A percentile compares a stretch with the other conserved stretches of the same genome.
Conservation (phyloP, 495 filamentous ascomycete species). For the Daldinia grandis region DNA sequence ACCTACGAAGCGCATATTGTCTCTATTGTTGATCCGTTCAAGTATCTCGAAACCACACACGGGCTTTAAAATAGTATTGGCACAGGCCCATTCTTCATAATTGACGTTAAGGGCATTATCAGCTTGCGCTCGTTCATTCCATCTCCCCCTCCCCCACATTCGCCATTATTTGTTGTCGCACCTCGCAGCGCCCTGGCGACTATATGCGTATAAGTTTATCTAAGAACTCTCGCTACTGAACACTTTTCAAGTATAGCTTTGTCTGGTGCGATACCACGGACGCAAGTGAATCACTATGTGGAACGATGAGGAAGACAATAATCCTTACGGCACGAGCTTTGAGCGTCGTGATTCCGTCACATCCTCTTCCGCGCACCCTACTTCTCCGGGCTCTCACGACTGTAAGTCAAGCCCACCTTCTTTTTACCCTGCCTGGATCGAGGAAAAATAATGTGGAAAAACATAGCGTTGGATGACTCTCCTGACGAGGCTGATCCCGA, state of each 20-base stretch:
- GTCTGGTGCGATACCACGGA: conserved; percentile 8
- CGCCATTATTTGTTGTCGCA: background rate
- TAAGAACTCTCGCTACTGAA: background rate
- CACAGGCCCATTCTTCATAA: conserved; percentile 5
- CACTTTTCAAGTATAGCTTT: conserved; percentile 25
- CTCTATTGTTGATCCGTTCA: background rate
- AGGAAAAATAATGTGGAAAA: conserved; percentile 48
- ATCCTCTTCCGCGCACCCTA: conserved; percentile 74
- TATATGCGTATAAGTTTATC: conserved; percentile 14
- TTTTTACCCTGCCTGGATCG: conserved; percentile 13
- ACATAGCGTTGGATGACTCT: conserved; percentile 44
- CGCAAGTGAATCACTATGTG: conserved; percentile 59
- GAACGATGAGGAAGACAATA: conserved; percentile 94
- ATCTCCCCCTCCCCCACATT: conserved; percentile 8
- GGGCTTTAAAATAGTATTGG: background rate
- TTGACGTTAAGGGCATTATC: conserved; percentile 9
- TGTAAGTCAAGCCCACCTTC: conserved; percentile 47
- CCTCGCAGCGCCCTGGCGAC: conserved; percentile 2
- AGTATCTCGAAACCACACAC: conserved; percentile 7
- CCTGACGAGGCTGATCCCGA: conserved; percentile 52
- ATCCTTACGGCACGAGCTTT: conserved; percentile 87
- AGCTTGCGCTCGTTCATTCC: background rate
- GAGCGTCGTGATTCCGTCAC: conserved; percentile 80
- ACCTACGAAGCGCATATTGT: conserved; percentile 14
- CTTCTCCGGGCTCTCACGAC: conserved; percentile 64